These are phyloP conservation scores for Solanum dulcamara DNA, from an alignment of 257 asterid genomes.

Conservation along the genomic window DNA sequence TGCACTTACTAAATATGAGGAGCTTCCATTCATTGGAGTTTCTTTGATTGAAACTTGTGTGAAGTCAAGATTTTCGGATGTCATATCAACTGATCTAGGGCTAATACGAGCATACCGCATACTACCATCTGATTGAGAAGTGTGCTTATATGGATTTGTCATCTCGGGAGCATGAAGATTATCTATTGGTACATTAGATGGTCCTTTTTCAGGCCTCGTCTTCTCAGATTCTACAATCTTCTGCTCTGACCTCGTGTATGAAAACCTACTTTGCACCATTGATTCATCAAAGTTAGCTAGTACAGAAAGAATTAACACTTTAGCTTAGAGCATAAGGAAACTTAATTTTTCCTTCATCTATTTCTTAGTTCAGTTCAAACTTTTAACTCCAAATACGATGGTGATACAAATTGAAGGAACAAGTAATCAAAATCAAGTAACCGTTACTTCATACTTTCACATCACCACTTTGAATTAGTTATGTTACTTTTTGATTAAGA, in stretches of 20 bases:
- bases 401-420: neutral
- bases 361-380: neutral
- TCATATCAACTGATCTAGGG: conserved; percentile 18
- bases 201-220: neutral
- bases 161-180: neutral
- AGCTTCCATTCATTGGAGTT: conserved; percentile 1
- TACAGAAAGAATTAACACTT: neutral
- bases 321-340: neutral
- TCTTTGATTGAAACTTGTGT: conserved; percentile 5
- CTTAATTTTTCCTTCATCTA: neutral
- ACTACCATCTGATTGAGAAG: conserved; percentile 4
- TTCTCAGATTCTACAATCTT: neutral
- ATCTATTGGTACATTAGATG: neutral
- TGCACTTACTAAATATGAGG: conserved; percentile 28
- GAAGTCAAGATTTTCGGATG: conserved; percentile 9
- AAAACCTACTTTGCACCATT: neutral
- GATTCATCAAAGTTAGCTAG: neutral
- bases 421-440: neutral
- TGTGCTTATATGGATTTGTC: conserved; percentile 2
- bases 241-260: neutral
- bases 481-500: no score
- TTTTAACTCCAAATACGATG: neutral
- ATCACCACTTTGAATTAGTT: no score
- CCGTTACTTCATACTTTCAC: no score
- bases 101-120: conserved; percentile 1